Percentiles rank a stretch among this genome's conserved stretches.
Conservation (phyloP, 768 basidiomycete genomes). For the Pleurotus tuber-regium region DNA sequence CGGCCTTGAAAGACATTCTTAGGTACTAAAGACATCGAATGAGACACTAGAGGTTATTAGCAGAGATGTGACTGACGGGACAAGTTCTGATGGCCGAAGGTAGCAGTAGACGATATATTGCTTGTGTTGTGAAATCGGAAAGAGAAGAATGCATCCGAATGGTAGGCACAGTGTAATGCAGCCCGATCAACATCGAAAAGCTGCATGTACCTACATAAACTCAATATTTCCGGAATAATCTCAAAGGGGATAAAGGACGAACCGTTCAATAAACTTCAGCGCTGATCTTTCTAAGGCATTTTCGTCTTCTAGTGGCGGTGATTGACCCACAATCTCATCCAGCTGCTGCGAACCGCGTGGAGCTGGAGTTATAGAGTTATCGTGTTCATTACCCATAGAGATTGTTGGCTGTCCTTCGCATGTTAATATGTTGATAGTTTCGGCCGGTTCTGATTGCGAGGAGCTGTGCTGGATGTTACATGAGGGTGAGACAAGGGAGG, state of each 20-base stretch:
- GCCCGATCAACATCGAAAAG: not conserved
- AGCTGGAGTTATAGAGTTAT: too few relatives aligned
- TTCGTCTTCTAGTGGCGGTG: not conserved
- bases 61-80: not conserved
- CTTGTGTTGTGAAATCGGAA: constrained; percentile 1
- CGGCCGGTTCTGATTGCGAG: too few relatives aligned
- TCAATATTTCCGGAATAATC: not conserved
- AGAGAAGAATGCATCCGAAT: constrained; percentile 6
- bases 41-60: not conserved
- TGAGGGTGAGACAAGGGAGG: too few relatives aligned
- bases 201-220: not conserved
- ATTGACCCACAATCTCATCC: too few relatives aligned
- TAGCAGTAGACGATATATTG: not conserved
- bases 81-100: not conserved
- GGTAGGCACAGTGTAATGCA: not conserved
- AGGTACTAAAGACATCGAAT: not conserved
- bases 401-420: too few relatives aligned
- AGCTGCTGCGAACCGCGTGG: too few relatives aligned
- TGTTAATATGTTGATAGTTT: too few relatives aligned
- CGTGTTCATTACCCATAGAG: too few relatives aligned
- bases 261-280: constrained; percentile 4
- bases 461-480: too few relatives aligned
- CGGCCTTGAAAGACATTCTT: constrained; percentile 4
- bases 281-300: not conserved
- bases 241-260: not conserved